phyloP scores from a whole-genome alignment of 768 basidiomycete genomes.

The Tylopilus balloui region DNA sequence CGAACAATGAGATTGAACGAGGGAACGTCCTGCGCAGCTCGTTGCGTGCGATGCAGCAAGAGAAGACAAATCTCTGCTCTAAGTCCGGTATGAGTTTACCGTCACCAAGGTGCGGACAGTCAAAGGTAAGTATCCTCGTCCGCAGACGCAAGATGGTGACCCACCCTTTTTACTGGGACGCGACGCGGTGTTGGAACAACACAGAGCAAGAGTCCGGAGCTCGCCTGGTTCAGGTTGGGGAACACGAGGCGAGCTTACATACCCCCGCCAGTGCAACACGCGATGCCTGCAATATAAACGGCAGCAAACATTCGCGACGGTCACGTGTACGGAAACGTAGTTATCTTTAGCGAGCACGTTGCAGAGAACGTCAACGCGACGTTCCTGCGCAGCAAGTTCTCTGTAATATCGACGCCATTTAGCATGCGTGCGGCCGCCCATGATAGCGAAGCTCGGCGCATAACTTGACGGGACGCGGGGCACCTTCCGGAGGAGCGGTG shows the following conservation, averaged over 20 bases:
- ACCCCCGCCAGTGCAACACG: slow-evolving; percentile 11
- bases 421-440: not conserved
- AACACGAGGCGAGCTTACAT: slow-evolving; percentile 32
- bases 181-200: slow-evolving; percentile 21
- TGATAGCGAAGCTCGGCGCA: not conserved
- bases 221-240: slow-evolving; percentile 22
- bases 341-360: not conserved
- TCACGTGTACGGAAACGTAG: slow-evolving; percentile 20
- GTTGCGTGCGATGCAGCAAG: slow-evolving; percentile 14
- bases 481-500: too few species aligned
- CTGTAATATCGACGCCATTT: too few species aligned
- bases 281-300: slow-evolving; percentile 9
- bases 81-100: not conserved
- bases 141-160: slow-evolving; percentile 3
- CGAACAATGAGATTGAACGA: slow-evolving; percentile 20
- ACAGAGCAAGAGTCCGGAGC: slow-evolving; percentile 21
- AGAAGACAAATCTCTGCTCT: slow-evolving; percentile 4
- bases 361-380: not conserved
- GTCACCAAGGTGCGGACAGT: not conserved
- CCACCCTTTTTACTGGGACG: slow-evolving; percentile 24
- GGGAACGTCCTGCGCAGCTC: slow-evolving; percentile 29
- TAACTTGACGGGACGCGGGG: not conserved
- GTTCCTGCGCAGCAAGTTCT: too few species aligned
- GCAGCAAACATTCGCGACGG: slow-evolving; percentile 5
- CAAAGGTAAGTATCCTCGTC: slow-evolving; percentile 1